Base-by-base conservation (phyloP, 345 rosid species). In the Eucalyptus curtisii region DNA sequence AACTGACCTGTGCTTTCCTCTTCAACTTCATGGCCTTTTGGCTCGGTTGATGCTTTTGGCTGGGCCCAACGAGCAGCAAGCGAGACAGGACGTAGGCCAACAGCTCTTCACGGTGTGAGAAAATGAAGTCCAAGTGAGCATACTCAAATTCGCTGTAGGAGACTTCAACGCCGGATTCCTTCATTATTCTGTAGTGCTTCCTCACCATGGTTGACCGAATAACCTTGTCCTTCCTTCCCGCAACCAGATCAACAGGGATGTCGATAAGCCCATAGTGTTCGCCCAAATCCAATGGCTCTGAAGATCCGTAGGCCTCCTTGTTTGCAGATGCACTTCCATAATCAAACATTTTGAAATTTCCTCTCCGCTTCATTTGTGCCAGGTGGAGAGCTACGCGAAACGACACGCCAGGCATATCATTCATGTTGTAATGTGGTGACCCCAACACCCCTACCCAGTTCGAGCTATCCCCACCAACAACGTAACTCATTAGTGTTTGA, bases 401-500 rank as follows among this genome's bases (percentile, higher is more conserved):
- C 4, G 99, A 94, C 86, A 98, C 95, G 55, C 99, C 99, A 1
- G 99, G 99, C 99, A 98, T 98, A 90, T 98, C 99, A 59, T 98
- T 96, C 97, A 98, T 98, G 92, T 98, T 98, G 91, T 96, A 98
- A 91, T 97, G 99, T 22, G 99, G 97, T 89, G 95, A 89, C 12
- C 99, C 99, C 82, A 98, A 88, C 53, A 96, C 97, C 49, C 99
- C 99, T 10, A 98, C 96, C 99, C 99, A 97, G 85, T 98, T 95
- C 27, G 99, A 98, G 95, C 98, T 97, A 92, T 98, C 99, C 88
- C 99, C 99, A 31, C 99, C 99, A 11, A 94, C 94, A 52, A 93
- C 93, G 40, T 98, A 97, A 90, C 99, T 92, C 96, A 98, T 94
- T 52, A 98, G 90, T 47, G 99, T 98, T 89, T 98, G 99, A 89